These are phyloP conservation scores for Limnomonas spitsbergensis DNA, from an alignment of 139 green algal species.

Conservation along the genomic window DNA sequence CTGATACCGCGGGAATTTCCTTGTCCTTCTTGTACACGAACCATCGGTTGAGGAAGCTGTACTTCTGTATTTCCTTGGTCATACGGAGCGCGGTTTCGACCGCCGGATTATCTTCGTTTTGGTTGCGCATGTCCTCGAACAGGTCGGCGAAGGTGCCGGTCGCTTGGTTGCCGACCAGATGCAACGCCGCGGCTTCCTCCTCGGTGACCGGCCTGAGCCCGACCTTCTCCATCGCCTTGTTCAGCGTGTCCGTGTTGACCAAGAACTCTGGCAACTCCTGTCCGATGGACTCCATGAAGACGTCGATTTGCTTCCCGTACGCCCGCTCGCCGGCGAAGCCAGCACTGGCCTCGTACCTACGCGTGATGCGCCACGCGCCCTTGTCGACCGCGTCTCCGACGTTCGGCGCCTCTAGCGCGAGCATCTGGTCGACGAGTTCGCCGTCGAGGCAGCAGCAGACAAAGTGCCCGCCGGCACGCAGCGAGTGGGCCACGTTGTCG, in stretches of 20 bases:
- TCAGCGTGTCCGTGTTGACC: not conserved
- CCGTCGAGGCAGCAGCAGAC: not conserved
- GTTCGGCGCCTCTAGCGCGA: not conserved
- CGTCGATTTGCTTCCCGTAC: conserved; percentile 6
- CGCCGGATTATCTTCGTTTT: no score
- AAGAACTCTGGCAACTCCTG: conserved; percentile 12
- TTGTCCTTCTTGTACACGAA: no score
- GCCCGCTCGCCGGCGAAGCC: not conserved
- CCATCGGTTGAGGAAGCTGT: no score
- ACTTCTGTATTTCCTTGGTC: no score
- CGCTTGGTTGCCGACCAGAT: not conserved
- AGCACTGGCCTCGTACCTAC: not conserved
- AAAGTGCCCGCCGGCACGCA: conserved; percentile 3
- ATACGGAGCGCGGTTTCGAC: no score
- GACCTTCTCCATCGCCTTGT: not conserved
- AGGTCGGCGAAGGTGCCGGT: not conserved
- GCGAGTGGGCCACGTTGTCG: not conserved
- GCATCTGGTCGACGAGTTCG: not conserved
- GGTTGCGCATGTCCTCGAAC: no score
- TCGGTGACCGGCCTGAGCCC: not conserved
- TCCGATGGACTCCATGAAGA: conserved; percentile 13
- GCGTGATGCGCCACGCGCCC: conserved; percentile 5
- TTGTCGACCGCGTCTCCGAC: not conserved
- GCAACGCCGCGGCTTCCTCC: not conserved
- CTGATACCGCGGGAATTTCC: no score